These are phyloP conservation scores for Cordyceps farinosa DNA, from an alignment of 2,329 filamentous ascomycete genomes.

Conservation along the genomic window DNA sequence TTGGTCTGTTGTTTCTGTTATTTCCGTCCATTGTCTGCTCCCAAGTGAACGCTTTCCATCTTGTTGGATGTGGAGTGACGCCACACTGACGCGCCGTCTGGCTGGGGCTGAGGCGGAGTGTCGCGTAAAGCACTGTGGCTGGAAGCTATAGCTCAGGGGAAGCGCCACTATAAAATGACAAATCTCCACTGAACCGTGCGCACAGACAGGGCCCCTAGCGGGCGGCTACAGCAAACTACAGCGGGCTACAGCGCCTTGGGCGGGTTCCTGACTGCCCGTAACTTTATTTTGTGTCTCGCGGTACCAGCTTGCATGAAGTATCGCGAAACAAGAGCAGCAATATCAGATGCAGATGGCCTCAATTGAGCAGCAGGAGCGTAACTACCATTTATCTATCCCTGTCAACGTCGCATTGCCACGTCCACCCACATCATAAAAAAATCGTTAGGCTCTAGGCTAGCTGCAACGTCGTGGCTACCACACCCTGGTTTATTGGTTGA, in stretches of 20 bases:
- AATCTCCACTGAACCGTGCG: slow-evolving; percentile 4
- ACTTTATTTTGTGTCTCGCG: background rate
- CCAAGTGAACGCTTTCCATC: no score
- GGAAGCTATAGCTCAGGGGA: slow-evolving; percentile 2
- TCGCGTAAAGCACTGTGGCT: background rate
- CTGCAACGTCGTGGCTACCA: slow-evolving; percentile 3
- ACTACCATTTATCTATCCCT: background rate
- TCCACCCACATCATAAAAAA: background rate
- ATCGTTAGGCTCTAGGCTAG: background rate
- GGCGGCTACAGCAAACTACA: background rate
- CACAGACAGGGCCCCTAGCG: slow-evolving; percentile 7
- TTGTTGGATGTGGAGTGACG: background rate
- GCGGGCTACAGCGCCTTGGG: background rate
- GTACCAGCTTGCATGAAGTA: background rate
- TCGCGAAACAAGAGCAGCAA: background rate
- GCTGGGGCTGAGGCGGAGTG: background rate
- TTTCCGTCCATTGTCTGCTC: background rate
- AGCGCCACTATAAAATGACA: background rate
- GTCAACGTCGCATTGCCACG: background rate
- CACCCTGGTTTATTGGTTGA: slow-evolving; percentile 13
- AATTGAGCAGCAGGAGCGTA: background rate
- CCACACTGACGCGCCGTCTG: background rate
- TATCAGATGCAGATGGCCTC: background rate
- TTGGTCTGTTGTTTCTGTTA: background rate
- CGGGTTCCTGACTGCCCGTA: background rate